Evolutionary conservation across 768 basidiomycete genomes (phyloP).

Genomic region (Boletus rubroflammeus): DNA sequence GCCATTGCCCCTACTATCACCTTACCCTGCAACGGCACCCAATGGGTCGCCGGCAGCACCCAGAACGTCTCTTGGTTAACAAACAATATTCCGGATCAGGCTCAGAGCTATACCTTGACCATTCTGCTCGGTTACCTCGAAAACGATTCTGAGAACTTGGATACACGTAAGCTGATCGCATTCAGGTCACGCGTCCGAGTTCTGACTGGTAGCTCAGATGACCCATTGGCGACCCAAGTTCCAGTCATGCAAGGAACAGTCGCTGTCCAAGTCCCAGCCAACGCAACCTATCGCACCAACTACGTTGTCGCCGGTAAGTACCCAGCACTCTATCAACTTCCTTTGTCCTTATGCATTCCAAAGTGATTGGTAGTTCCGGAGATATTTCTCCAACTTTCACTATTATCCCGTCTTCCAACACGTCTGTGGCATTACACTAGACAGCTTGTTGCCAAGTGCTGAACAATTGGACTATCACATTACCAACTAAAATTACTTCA

Average conservation of each 20-base stretch:
- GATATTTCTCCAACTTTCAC: slow-evolving; percentile 57
- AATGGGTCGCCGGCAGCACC: slow-evolving; percentile 37
- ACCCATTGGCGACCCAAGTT: slow-evolving; percentile 57
- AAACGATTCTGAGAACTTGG: slow-evolving; percentile 45
- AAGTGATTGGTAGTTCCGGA: slow-evolving; percentile 69
- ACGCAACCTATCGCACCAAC: slow-evolving; percentile 36
- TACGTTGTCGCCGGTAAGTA: slow-evolving; percentile 65
- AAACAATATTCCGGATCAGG: slow-evolving; percentile 36
- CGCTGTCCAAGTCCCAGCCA: slow-evolving; percentile 49
- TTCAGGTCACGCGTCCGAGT: background rate
- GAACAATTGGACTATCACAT: background rate
- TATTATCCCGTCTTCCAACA: slow-evolving; percentile 31
- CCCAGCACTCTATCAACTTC: background rate
- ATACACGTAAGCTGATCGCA: slow-evolving; percentile 39
- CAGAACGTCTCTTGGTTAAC: slow-evolving; percentile 45
- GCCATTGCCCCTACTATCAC: slow-evolving; percentile 43
- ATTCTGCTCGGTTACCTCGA: slow-evolving; percentile 44
- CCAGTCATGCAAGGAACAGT: slow-evolving; percentile 48
- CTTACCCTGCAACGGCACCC: slow-evolving; percentile 27
- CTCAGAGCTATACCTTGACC: slow-evolving; percentile 34
- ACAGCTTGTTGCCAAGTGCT: no score
- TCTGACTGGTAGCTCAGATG: slow-evolving; percentile 35
- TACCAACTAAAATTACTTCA: background rate
- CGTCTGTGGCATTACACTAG: background rate
- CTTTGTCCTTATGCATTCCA: background rate